Evolutionary conservation across 2,329 filamentous ascomycete genomes (phyloP).

Genomic region (Domatiomyces globalis): DNA sequence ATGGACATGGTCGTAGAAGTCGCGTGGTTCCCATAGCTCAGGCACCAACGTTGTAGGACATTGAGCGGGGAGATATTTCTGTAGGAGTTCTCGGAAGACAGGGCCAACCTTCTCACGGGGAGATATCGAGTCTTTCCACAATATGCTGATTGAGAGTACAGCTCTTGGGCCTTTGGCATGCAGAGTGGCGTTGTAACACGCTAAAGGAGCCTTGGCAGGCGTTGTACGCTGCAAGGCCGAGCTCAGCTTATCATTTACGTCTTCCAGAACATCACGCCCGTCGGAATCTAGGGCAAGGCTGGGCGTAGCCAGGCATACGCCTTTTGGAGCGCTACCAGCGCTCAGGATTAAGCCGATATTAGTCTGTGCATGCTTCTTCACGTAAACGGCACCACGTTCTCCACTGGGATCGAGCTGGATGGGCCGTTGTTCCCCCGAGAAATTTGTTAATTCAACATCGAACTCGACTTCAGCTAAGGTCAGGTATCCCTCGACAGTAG

Average conservation of each 20-base stretch:
- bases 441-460: background rate
- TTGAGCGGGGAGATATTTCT: background rate
- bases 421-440: background rate
- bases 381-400: background rate
- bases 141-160: slow-evolving; percentile 1
- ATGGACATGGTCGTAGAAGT: slow-evolving; percentile 36
- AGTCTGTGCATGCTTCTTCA: background rate
- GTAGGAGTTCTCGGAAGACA: slow-evolving; percentile 2
- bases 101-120: slow-evolving; percentile 1
- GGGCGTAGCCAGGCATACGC: background rate
- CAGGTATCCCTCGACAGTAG: background rate
- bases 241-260: background rate
- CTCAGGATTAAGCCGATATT: background rate
- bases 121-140: slow-evolving; percentile 4
- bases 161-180: background rate
- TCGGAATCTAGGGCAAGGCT: background rate
- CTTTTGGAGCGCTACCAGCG: background rate
- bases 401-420: background rate
- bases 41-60: background rate
- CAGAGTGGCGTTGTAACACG: slow-evolving; percentile 1
- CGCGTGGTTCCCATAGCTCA: slow-evolving; percentile 20
- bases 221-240: background rate
- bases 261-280: background rate
- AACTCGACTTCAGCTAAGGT: background rate
- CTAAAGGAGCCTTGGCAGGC: background rate